A percentile compares a stretch with the other conserved stretches of the same genome.
Conservation (phyloP, 2,329 filamentous ascomycete species). For the Dryadomyces sulphureus region DNA sequence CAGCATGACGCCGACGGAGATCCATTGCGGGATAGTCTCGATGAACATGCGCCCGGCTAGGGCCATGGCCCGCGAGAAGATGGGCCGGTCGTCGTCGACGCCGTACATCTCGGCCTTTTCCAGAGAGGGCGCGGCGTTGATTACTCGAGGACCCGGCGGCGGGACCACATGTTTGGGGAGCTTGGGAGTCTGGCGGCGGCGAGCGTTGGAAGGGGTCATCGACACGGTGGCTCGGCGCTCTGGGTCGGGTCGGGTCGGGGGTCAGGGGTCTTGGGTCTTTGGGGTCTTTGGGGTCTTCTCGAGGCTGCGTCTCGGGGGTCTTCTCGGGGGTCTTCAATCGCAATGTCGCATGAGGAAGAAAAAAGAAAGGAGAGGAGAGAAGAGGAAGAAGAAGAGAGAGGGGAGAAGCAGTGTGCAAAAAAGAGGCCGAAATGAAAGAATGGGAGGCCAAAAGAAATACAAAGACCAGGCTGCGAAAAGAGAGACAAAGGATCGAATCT, state of each 20-base stretch:
- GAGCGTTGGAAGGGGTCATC: conserved; percentile 26
- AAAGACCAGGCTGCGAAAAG: not conserved
- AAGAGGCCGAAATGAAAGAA: not conserved
- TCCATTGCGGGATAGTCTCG: conserved; percentile 46
- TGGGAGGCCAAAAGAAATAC: not conserved
- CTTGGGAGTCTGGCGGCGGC: conserved; percentile 30
- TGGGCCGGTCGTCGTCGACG: conserved; percentile 35
- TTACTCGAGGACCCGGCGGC: conserved; percentile 30
- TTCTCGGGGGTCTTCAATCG: no score
- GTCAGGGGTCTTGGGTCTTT: no score
- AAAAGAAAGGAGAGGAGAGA: not conserved
- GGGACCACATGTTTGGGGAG: conserved; percentile 22
- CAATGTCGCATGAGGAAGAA: no score
- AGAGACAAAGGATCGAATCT: no score
- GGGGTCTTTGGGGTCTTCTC: no score
- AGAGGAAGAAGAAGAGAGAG: not conserved
- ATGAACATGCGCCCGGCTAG: conserved; percentile 37
- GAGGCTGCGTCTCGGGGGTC: no score
- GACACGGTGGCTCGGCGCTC: not conserved
- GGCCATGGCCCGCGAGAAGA: conserved; percentile 33
- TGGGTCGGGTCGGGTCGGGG: no score
- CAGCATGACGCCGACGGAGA: conserved; percentile 54
- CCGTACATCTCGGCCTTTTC: conserved; percentile 41
- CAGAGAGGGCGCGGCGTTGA: conserved; percentile 37
- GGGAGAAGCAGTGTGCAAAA: not conserved